Evolutionary conservation across 495 filamentous ascomycete species (phyloP), one percentile per base, ranked within the genome.

Genomic region (Staphylotrichum tortipilum): DNA sequence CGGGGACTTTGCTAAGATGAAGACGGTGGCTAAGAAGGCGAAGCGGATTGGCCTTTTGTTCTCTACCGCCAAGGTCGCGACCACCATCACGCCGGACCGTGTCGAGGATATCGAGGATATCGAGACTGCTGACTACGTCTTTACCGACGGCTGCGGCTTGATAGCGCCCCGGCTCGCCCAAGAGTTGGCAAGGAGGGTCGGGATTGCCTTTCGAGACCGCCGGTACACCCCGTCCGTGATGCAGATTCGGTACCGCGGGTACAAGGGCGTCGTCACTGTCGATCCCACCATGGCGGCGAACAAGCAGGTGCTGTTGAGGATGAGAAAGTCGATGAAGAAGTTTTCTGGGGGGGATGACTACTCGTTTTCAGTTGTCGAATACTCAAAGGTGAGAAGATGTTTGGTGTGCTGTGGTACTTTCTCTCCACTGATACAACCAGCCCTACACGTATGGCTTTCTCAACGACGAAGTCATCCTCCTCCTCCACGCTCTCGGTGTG

Each of bases 321-420:
- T 78, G 53, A 58, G 75, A 37, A 69, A 75, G 40, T 77, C 75
- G 1, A 78, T 78, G 75, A 70, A 67, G 49, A 77, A 78, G 47
- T 69, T 77, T 47, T 65, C 58, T 26, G 73, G 65, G 12, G 64
- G 66, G 3, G 54, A 62, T 12, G 71, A 76, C 58, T 37, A 58
- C 31, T 69, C 67, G 5, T 73, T 77, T 40, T 60, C 71, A 4
- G 72, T 76, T 0, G 72, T 77, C 0, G 70, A 69, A 17, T 66
- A 71, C 37, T 74, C 75, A 3, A 75, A 71, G 66, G 72, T 71
- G 52, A 14, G 37, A 4, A 23, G n/a, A n/a, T n/a, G n/a, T n/a
- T n/a, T n/a, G n/a, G n/a, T n/a, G n/a, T n/a, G n/a, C n/a, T n/a
- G n/a, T 14, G 9, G 19, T 40, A 8, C 5, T 7, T 9, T n/a